Evolutionary conservation across 768 basidiomycete genomes (phyloP), one percentile per base, ranked within the genome.

Genomic region (Tephrocybe rancida): DNA sequence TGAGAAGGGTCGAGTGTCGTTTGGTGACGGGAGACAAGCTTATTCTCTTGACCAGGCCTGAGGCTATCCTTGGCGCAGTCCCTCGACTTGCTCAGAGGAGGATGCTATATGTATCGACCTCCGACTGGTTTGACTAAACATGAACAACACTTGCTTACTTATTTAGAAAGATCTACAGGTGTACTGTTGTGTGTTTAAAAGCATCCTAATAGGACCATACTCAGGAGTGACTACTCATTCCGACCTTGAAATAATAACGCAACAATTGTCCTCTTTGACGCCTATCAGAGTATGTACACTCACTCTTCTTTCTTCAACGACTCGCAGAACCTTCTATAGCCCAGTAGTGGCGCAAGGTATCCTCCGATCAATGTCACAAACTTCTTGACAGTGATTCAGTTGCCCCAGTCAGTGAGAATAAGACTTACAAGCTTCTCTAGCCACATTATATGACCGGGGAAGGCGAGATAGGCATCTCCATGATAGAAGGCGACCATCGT

Each of bases 401-500:
- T 26, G 16, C 8, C 25, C 8, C 18, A 6, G 11, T 34, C 11
- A 26, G 37, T 29, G 21, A 21, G 42, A 41, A 32, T 32, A 32
- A 13, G 16, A 61, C 68, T 63, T 49, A 69, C 67, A 44, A 52
- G 44, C 38, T 59, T 66, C 38, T 72, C 69, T 0, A 70, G 18
- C 65, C 65, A 64, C 34, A 59, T 63, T 22, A 70, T 42, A 38
- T 67, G 58, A 6, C 63, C 62, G 7, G 66, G 65, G n/a, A 72
- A 54, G 0, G 51, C 63, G 21, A 63, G 59, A 16, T 59, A 54
- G 35, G 58, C 58, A 42, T 72, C 70, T 1, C 71, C 67, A 24
- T 66, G 44, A 52, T 70, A 70, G 34, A 37, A 59, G 3, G 61
- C 56, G 8, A 55, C 54, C 57, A 63, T 60, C 8, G 56, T 61